A percentile compares a stretch with the other conserved stretches of the same genome.
Evolutionary conservation across 2,329 filamentous ascomycete species (phyloP).

Genomic region (Phialophora verrucosa): DNA sequence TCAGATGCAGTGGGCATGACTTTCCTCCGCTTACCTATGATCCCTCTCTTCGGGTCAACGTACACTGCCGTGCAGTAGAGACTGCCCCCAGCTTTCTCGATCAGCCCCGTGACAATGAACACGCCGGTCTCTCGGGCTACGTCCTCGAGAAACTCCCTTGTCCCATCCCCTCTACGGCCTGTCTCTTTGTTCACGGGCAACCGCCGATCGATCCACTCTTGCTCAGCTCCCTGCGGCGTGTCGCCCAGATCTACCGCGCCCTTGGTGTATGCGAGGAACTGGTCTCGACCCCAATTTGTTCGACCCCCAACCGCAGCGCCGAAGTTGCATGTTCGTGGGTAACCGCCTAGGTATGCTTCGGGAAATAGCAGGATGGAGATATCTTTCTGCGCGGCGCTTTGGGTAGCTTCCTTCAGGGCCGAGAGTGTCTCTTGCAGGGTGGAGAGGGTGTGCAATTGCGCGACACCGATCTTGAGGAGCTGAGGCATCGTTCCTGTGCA

Average conservation of each 20-base stretch:
- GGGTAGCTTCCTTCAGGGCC: conserved; percentile 68
- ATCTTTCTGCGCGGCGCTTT: conserved; percentile 64
- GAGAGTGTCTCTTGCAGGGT: conserved; percentile 64
- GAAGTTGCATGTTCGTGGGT: conserved; percentile 81
- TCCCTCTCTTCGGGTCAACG: conserved; percentile 73
- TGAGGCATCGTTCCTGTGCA: conserved; percentile 44
- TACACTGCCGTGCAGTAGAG: conserved; percentile 85
- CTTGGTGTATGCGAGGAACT: conserved; percentile 81
- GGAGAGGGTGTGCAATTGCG: conserved; percentile 53
- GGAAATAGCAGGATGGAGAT: conserved; percentile 82
- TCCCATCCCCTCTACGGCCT: conserved; percentile 71
- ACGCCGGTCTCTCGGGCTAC: conserved; percentile 78
- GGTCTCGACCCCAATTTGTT: conserved; percentile 72
- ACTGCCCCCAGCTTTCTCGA: conserved; percentile 80
- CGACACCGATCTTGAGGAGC: conserved; percentile 52
- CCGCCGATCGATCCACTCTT: conserved; percentile 71
- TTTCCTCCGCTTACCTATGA: conserved; percentile 85
- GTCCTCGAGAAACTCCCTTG: conserved; percentile 76
- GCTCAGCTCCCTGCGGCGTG: conserved; percentile 70
- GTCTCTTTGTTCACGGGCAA: conserved; percentile 58
- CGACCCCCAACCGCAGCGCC: conserved; percentile 76
- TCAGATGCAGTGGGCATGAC: conserved; percentile 90
- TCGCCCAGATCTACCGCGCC: conserved; percentile 83
- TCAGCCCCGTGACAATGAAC: conserved; percentile 78
- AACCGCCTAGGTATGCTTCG: conserved; percentile 90